These are phyloP conservation scores for Calocybe gambosa DNA, from an alignment of 1,284 basidiomycete species.

Conservation along the genomic window DNA sequence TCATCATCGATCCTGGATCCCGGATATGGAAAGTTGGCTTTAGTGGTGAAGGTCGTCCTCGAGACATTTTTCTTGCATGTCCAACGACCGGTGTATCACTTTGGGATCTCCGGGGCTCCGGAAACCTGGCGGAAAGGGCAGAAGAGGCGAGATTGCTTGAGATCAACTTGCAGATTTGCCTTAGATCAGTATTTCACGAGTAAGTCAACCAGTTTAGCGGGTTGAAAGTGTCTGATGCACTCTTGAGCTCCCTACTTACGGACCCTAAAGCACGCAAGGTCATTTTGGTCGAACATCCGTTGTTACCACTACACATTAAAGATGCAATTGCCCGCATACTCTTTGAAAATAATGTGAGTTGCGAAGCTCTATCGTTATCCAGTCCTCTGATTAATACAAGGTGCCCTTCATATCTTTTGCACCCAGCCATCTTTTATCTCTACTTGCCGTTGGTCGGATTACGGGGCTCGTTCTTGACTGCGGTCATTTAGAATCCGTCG, in stretches of 20 bases:
- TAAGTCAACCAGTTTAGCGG: slow-evolving; percentile 36
- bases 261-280: slow-evolving; percentile 94
- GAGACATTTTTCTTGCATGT: slow-evolving; percentile 65
- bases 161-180: slow-evolving; percentile 57
- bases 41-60: slow-evolving; percentile 80
- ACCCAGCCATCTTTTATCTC: slow-evolving; percentile 76
- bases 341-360: slow-evolving; percentile 82
- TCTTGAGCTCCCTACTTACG: slow-evolving; percentile 74
- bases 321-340: slow-evolving; percentile 81
- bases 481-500: slow-evolving; percentile 86
- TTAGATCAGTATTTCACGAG: slow-evolving; percentile 83
- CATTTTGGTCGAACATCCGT: slow-evolving; percentile 85
- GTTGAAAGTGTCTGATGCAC: slow-evolving; percentile 16
- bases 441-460: slow-evolving; percentile 82
- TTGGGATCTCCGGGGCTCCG: slow-evolving; percentile 56
- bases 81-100: slow-evolving; percentile 36
- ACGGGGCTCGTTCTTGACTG: slow-evolving; percentile 91
- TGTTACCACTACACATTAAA: slow-evolving; percentile 83
- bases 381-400: slow-evolving; percentile 31
- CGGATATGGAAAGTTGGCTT: slow-evolving; percentile 86
- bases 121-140: slow-evolving; percentile 47
- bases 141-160: slow-evolving; percentile 72
- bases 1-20: slow-evolving; percentile 81
- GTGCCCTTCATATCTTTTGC: slow-evolving; percentile 92
- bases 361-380: slow-evolving; percentile 4